Evolutionary conservation across 148 eudicot species (phyloP).

Genomic region (Amaranthus hypochondriacus): DNA sequence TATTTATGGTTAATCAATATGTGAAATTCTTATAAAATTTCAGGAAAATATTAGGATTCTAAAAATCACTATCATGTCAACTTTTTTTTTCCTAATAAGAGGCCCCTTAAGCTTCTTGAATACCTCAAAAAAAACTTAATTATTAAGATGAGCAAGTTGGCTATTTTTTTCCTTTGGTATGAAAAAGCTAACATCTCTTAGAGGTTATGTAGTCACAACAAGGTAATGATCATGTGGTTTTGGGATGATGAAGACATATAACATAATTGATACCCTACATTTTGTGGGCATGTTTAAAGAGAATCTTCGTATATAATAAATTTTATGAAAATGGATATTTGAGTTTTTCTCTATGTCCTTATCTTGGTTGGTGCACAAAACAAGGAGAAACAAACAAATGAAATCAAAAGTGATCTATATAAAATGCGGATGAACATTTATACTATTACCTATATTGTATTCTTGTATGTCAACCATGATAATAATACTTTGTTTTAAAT

Average conservation of each 20-base stretch:
- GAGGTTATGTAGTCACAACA: not conserved
- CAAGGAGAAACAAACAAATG: not conserved
- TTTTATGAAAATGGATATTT: not conserved
- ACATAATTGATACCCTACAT: not conserved
- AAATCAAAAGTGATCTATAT: not conserved
- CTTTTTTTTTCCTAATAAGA: too few relatives aligned
- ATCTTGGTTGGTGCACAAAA: not conserved
- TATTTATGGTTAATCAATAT: too few relatives aligned
- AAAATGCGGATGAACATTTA: not conserved
- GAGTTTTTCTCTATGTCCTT: not conserved
- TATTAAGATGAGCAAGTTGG: not conserved
- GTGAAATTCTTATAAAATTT: too few relatives aligned
- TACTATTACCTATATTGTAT: not conserved
- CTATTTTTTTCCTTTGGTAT: not conserved
- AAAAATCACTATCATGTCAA: too few relatives aligned
- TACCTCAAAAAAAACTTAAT: not conserved
- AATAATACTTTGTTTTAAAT: not conserved
- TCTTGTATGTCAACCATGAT: not conserved
- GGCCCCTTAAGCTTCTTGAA: too few relatives aligned
- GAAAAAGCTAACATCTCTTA: not conserved
- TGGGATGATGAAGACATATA: conserved; percentile 3
- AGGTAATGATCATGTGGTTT: not conserved
- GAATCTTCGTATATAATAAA: not conserved
- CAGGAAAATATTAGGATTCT: too few relatives aligned
- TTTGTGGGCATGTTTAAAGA: not conserved